Evolutionary conservation across 1,284 basidiomycete species (phyloP), one percentile per base, ranked within the genome.

Genomic region (Serendipita sp.): DNA sequence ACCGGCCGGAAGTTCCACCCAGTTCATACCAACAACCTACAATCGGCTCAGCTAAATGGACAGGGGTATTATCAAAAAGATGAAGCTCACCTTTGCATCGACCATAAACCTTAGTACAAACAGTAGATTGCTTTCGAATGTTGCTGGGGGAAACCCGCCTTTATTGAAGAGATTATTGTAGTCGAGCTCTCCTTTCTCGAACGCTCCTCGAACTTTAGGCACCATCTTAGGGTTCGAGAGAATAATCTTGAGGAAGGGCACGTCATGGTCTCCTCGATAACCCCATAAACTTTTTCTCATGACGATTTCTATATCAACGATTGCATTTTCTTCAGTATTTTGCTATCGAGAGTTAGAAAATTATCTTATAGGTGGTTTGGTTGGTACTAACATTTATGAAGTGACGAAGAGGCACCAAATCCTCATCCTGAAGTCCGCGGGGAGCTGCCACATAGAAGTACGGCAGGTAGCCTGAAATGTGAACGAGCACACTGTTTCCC

Each of bases 1-100:
- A 1, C 89, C 88, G 1, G 85, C 83, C 1, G 88, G 87, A 17
- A 93, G 76, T 73, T 96, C 92, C 45, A 97, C 86, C 93, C 93
- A 97, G 71, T 95, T 97, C 93, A 97, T 97, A 2, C 93, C 93
- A 49, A 93, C 85, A 26, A 97, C 83, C 90, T 94, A 66, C 5
- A 42, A 60, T 10, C 63, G 44, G 44, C n/a, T 58, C 44, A 63
- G 2, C 50, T 66, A 29, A 32, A 43, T 34, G 5, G 50, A n/a
- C 35, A 62, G 38, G 30, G 13, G 30, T 38, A 10, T 12, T 49
- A 63, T 35, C 4, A 60, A 30, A 22, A 44, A 60, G 49, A 13
- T 42, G 61, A 55, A 42, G 63, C 72, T 50, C 42, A 91, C 92
- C 78, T 91, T 86, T 2, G 90, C 88, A 70, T 97, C 94, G 66